phyloP scores from a whole-genome alignment of 345 rosid species.

The Populus euphratica region DNA sequence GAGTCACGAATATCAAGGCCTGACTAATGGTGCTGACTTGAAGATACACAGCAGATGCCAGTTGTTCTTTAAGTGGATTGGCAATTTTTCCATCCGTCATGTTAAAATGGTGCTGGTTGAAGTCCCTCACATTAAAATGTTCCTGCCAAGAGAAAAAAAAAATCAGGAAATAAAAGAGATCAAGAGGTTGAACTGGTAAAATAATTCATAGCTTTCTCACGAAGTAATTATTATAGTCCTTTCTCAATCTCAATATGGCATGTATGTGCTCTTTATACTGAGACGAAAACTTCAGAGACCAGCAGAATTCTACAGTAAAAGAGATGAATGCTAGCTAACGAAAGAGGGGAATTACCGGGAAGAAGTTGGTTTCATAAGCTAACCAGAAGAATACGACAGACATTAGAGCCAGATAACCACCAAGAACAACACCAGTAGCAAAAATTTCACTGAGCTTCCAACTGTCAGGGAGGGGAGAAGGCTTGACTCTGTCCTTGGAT shows the following conservation, averaged over 20 bases:
- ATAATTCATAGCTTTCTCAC: neutral
- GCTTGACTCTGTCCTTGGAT: constrained; percentile 58
- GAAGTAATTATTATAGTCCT: no score
- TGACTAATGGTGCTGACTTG: constrained; percentile 58
- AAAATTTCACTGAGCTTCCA: constrained; percentile 63
- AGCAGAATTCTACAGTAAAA: no score
- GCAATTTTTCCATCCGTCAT: constrained; percentile 15
- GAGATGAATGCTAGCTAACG: neutral
- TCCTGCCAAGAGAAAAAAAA: constrained; percentile 25
- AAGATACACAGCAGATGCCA: constrained; percentile 55
- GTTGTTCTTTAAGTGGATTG: constrained; percentile 18
- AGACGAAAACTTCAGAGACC: no score
- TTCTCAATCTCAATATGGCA: no score
- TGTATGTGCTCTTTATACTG: no score
- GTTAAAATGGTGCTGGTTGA: constrained; percentile 38
- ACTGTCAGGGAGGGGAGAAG: constrained; percentile 56
- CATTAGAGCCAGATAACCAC: constrained; percentile 54
- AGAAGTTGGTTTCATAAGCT: constrained; percentile 52
- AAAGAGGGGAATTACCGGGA: constrained; percentile 28
- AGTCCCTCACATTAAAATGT: constrained; percentile 36
- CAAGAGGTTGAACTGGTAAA: no score
- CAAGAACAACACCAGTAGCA: constrained; percentile 54
- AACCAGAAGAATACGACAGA: constrained; percentile 56
- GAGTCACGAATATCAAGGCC: constrained; percentile 50
- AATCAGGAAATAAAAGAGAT: neutral